Conservation (phyloP, 2,329 filamentous ascomycete genomes). For the Fusarium subglutinans region DNA sequence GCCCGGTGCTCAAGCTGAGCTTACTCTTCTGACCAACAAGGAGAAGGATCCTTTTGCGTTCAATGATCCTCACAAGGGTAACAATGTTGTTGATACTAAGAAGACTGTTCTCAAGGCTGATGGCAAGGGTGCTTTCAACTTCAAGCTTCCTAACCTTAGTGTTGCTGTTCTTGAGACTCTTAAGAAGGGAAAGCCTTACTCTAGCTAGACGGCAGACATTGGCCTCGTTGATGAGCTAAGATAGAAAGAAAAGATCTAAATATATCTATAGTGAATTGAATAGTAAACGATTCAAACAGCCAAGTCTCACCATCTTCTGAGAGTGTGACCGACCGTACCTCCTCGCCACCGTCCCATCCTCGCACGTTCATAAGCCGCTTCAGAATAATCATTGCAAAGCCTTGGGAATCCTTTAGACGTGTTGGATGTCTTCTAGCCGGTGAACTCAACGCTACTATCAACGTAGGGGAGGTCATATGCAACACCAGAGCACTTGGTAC, state of each 20-base stretch:
- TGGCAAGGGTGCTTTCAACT: constrained; percentile 58
- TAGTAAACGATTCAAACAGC: neutral
- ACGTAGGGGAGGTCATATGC: neutral
- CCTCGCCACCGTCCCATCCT: neutral
- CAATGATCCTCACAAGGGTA: constrained; percentile 55
- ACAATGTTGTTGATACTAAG: constrained; percentile 60
- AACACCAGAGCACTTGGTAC: neutral
- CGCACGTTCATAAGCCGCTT: neutral
- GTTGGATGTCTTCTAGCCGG: fast-evolving
- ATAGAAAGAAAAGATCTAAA: neutral
- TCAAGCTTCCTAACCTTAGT: constrained; percentile 63
- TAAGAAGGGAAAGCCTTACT: constrained; percentile 9
- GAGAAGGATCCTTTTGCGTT: constrained; percentile 52
- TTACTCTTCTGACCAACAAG: constrained; percentile 58
- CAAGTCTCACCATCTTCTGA: fast-evolving
- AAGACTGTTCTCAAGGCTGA: constrained; percentile 53
- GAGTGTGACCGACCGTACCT: fast-evolving
- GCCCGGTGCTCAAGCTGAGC: constrained; percentile 50
- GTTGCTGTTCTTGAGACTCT: constrained; percentile 63
- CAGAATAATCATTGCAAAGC: too few relatives aligned
- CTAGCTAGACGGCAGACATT: neutral
- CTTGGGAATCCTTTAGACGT: neutral
- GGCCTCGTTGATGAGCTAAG: fast-evolving
- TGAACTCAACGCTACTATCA: fast-evolving
- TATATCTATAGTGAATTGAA: neutral